Evolutionary conservation across 202 grass and related monocot genomes (phyloP), one percentile per base, ranked within the genome.

Genomic region (Musa balbisiana): DNA sequence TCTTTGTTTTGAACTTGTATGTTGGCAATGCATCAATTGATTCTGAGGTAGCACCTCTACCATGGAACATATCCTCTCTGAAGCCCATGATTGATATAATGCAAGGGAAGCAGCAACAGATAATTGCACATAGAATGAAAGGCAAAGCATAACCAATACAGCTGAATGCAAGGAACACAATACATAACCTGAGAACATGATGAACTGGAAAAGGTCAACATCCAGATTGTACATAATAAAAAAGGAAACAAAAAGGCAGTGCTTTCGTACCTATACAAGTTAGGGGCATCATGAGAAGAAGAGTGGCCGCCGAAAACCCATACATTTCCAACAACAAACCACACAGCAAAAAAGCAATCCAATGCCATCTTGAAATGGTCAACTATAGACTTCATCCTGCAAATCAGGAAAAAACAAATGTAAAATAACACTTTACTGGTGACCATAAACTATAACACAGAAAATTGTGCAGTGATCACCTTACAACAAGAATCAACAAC

Each of bases 101-200:
- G 80, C 95, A 92, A 33, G 91, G 95, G 17, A 99, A 88, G 56
- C 95, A 94, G 23, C 89, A 94, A 80, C 95, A 99, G 83, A 99
- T 99, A 83, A 99, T 87, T 71, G 88, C 89, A 59, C 88, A 94
- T n/a, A 98, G 87, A 86, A 99, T 94, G 81, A 94, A 99, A 53
- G 95, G 95, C 87, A 99, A 90, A 49, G 89, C 95, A 78, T 99
- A 99, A 12, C 91, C 91, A 76, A 99, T 94, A 78, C 91, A 99
- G 62, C 91, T 94, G 73, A 99, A 94, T 64, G 83, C 89, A 71
- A 98, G 89, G 87, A 98, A 98, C 15, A 90, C 95, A 67, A 94
- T 90, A 74, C 95, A 98, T 75, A 98, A 86, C 87, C 94, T 98
- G 79, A 80, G 71, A 64, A 25, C 64, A 55, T 64, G 17, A 52